These are phyloP conservation scores for Ogataea paraovalis DNA, from an alignment of 805 yeast species.

Conservation along the genomic window DNA sequence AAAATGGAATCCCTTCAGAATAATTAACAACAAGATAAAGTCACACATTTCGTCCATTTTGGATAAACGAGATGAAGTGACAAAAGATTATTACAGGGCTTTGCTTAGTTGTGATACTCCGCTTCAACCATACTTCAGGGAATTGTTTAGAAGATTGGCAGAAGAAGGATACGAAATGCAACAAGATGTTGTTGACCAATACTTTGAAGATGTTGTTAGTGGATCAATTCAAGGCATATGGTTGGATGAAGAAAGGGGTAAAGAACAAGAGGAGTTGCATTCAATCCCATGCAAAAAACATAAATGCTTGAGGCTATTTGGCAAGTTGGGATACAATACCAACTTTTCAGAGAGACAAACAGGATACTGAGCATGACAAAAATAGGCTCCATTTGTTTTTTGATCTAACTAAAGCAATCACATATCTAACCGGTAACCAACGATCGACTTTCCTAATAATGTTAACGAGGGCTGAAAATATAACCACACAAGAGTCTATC, in stretches of 20 bases:
- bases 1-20: background rate
- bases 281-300: no score
- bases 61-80: background rate
- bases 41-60: background rate
- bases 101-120: background rate
- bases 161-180: constrained; percentile 2
- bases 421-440: no score
- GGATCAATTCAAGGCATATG: background rate
- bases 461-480: no score
- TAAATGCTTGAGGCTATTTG: no score
- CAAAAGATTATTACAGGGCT: background rate
- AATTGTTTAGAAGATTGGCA: background rate
- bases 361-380: no score
- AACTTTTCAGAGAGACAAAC: no score
- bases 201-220: background rate
- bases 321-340: no score
- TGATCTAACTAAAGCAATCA: no score
- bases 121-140: constrained; percentile 3
- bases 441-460: no score
- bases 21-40: background rate
- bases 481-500: no score
- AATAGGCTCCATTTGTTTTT: no score
- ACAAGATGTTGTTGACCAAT: background rate
- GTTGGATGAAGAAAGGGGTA: constrained; percentile 1
- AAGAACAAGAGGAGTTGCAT: no score